A percentile compares a stretch with the other conserved stretches of the same genome.
phyloP scores from a whole-genome alignment of 257 asterid genomes.

The Coffea canephora region DNA sequence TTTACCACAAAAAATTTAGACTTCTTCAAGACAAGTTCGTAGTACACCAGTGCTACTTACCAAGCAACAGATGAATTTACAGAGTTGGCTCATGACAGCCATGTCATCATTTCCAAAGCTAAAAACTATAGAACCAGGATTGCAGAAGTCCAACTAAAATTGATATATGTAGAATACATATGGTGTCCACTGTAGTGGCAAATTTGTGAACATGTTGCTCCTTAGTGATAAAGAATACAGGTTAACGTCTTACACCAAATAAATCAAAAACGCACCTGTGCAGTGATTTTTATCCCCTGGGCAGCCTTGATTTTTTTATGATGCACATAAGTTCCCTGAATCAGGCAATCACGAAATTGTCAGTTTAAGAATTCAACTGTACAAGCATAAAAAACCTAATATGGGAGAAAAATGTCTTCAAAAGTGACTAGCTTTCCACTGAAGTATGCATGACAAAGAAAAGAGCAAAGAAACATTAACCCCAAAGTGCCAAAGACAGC shows the following conservation, averaged over 20 bases:
- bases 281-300: constrained; percentile 93
- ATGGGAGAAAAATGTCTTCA: too few relatives aligned
- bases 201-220: neutral
- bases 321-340: constrained; percentile 87
- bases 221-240: neutral
- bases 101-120: neutral
- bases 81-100: neutral
- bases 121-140: neutral
- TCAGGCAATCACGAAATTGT: neutral
- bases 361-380: neutral
- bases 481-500: neutral
- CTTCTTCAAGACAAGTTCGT: neutral
- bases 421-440: neutral
- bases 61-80: neutral
- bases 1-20: neutral
- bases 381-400: neutral
- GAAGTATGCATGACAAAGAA: neutral
- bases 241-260: neutral
- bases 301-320: constrained; percentile 97
- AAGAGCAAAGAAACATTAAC: neutral
- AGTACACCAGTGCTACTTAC: neutral
- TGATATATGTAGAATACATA: neutral
- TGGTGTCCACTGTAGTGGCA: neutral
- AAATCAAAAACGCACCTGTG: constrained; percentile 54
- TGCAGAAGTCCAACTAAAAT: neutral